Base-by-base conservation (phyloP, 805 yeast species). In the Starmerella scarabaei region DNA sequence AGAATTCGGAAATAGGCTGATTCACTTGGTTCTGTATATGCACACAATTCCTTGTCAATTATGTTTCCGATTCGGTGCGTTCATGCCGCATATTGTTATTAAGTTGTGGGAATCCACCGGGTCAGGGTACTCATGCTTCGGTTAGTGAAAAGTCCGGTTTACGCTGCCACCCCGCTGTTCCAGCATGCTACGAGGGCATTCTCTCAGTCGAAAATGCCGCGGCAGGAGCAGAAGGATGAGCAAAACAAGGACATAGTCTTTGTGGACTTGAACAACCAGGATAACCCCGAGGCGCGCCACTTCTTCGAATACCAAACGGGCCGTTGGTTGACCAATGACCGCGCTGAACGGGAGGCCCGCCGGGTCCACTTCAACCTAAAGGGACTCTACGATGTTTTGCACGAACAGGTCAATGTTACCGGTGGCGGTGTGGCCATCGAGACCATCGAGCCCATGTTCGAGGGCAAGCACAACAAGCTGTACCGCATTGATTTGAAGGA, bases 271-370 rank as follows among this genome's bases (percentile, higher is more conserved):
- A 45, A 48, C 38, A 47, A 49, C 36, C 35, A 44, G 12, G 41
- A 43, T 12, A 26, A 30, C 17, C 48, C 45, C 1, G 49, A 51
- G 18, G 44, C 53, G 17, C 37, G 43, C 18, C 44, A 73, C 32
- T 82, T 91, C 54, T 88, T 83, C 66, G 74, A 80, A 52, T 88
- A 85, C 57, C 68, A 91, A 3, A 88, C 97, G 93, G 98, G 98
- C 35, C 72, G 94, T 5, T 88, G 97, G 97, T 64, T 86, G 53
- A 73, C 69, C 47, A 73, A 88, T 55, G 94, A 91, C 57, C 69
- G 67, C 41, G 61, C 60, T 24, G 86, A 91, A 57, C 80, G 82
- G 54, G 73, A 68, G 14, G 74, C 73, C 50, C 75, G 98, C 61
- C 72, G 71, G 41, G 88, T 96, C 17, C 69, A 68, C 47, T 88